Percentiles rank a stretch among this genome's conserved stretches.
These are phyloP conservation scores for Beauveria sp. DNA, from an alignment of 2,329 filamentous ascomycete genomes.

Conservation along the genomic window DNA sequence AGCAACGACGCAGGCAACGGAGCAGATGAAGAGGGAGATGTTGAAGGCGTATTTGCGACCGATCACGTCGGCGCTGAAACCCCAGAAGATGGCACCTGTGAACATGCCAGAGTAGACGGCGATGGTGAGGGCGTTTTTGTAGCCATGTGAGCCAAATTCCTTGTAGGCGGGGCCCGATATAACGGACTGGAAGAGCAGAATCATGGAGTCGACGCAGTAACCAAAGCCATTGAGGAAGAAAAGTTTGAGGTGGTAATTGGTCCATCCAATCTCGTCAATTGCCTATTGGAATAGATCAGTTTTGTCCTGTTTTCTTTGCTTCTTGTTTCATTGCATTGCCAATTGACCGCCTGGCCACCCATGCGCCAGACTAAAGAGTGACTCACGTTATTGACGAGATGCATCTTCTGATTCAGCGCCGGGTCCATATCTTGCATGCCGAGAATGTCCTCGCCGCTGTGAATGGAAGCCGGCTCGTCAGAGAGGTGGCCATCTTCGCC, in stretches of 20 bases:
- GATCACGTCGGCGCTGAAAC: slow-evolving; percentile 58
- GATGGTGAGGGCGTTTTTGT: slow-evolving; percentile 50
- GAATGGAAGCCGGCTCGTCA: slow-evolving; percentile 14
- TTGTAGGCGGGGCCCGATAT: slow-evolving; percentile 49
- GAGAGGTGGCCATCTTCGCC: neutral
- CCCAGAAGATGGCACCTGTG: slow-evolving; percentile 59
- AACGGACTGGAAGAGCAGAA: slow-evolving; percentile 52
- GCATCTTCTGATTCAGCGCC: slow-evolving; percentile 59
- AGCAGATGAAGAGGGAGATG: slow-evolving; percentile 54
- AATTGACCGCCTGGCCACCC: neutral
- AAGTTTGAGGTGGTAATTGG: slow-evolving; percentile 49
- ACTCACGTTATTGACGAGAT: slow-evolving; percentile 58
- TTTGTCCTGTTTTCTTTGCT: neutral
- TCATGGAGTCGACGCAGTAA: slow-evolving; percentile 40
- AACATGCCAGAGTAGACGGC: slow-evolving; percentile 52
- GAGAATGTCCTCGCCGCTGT: slow-evolving; percentile 42
- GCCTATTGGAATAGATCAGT: slow-evolving; percentile 21
- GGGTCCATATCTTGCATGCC: slow-evolving; percentile 51
- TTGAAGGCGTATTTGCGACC: slow-evolving; percentile 64
- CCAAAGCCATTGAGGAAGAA: slow-evolving; percentile 57
- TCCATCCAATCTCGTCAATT: slow-evolving; percentile 55
- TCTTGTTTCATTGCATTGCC: neutral
- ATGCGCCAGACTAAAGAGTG: neutral
- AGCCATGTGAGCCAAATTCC: slow-evolving; percentile 51
- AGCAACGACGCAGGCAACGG: slow-evolving; percentile 50